Evolutionary conservation across 495 filamentous ascomycete species (phyloP), one percentile per base, ranked within the genome.

Genomic region (Daldinia caldariorum): DNA sequence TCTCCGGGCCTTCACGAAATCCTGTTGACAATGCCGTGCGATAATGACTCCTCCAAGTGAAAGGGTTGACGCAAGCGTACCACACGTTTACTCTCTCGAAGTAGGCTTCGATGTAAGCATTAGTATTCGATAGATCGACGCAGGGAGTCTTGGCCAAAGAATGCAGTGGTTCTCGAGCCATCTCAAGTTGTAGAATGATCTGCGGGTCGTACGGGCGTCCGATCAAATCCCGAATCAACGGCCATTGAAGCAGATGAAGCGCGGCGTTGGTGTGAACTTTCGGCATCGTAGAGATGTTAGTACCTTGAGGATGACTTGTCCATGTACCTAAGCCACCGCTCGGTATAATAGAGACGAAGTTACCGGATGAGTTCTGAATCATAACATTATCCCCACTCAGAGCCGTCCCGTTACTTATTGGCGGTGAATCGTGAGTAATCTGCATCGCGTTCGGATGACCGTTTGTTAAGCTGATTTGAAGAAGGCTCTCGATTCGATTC

Each of bases 21-120:
- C 88, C 86, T 63, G 87, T 87, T 0, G 90, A 89, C 3, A 92
- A 82, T 0, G 92, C 92, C 6, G 83, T 89, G 18, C 85, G 83
- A 75, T 94, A 94, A 76, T 92, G 89, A 63, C 85, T 87, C n/a
- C 85, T 82, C 92, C 91, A 94, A 18, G 87, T 91, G 78, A 89
- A 91, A 22, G 92, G 92, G 77, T 93, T 94, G 58, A 94, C 91
- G 76, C 90, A 92, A 35, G 92, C 91, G 68, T 94, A 94, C 90
- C 91, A 94, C 5, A 92, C 84, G 73, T 94, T 94, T 61, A 92
- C 92, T 26, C 89, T 84, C 47, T 89, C 87, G 70, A 94, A 94
- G 79, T 91, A 94, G 8, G 91, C 86, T 74, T 89, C 86, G 55
- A 92, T 88, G 78, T 93, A 93, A 13, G 85, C 82, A 22, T 86